phyloP scores from a whole-genome alignment of 2,329 filamentous ascomycete species.

The Penicillium sclerotigenum region DNA sequence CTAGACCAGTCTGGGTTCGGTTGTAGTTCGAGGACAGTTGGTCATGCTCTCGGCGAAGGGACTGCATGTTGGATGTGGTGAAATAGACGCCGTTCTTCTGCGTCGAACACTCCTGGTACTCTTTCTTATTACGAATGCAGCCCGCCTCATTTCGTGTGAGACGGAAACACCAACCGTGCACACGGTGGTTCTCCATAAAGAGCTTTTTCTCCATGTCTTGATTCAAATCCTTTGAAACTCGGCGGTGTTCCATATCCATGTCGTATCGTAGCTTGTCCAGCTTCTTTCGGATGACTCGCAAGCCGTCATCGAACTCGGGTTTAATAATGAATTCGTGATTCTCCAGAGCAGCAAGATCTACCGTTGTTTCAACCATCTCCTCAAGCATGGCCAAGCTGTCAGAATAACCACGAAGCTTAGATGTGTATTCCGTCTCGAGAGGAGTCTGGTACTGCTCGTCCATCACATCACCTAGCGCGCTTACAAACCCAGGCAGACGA shows the following conservation, averaged over 20 bases:
- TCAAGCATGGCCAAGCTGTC: constrained; percentile 80
- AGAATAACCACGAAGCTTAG: constrained; percentile 71
- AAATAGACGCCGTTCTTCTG: constrained; percentile 99
- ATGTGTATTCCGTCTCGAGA: constrained; percentile 81
- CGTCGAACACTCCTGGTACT: constrained; percentile 92
- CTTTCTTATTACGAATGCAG: constrained; percentile 85
- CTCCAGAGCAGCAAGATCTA: constrained; percentile 91
- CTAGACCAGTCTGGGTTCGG: constrained; percentile 84
- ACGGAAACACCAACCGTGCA: constrained; percentile 95
- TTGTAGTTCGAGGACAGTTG: constrained; percentile 94
- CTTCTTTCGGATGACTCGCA: constrained; percentile 85
- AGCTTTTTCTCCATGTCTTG: constrained; percentile 98
- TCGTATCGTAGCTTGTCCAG: constrained; percentile 78
- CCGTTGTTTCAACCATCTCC: constrained; percentile 98
- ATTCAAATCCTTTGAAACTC: constrained; percentile 73
- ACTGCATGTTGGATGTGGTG: constrained; percentile 77
- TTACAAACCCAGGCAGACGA: constrained; percentile 83
- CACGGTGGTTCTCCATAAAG: constrained; percentile 92
- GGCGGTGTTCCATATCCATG: constrained; percentile 77
- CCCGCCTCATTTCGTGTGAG: constrained; percentile 86
- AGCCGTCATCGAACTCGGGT: constrained; percentile 87
- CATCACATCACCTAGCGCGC: constrained; percentile 87
- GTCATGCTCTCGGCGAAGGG: constrained; percentile 83
- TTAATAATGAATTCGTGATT: constrained; percentile 99
- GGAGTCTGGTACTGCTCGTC: constrained; percentile 89